Conservation (phyloP, 257 asterid species). For the Solanum piurae region DNA sequence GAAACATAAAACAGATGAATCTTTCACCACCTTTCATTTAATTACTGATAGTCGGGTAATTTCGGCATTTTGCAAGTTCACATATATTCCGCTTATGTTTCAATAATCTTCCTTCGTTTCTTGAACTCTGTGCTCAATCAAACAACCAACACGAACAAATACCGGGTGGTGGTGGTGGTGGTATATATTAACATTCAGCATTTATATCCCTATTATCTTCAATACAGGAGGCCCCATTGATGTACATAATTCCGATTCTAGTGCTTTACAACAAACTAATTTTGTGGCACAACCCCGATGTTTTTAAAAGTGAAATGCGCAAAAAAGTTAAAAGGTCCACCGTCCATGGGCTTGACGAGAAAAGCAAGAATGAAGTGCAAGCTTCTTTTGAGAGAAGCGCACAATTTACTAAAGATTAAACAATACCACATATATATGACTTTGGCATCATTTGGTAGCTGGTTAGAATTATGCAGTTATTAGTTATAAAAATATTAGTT, state of each 20-base stretch:
- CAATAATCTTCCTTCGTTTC: not conserved
- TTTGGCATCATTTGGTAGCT: not conserved
- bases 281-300: not conserved
- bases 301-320: not conserved
- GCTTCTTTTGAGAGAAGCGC: too few species aligned
- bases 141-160: not conserved
- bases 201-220: not conserved
- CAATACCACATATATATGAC: not conserved
- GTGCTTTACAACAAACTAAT: not conserved
- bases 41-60: not conserved
- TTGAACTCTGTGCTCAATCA: not conserved
- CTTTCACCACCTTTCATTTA: not conserved
- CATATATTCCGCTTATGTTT: not conserved
- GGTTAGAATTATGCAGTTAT: not conserved
- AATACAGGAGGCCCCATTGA: not conserved
- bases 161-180: not conserved
- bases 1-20: not conserved
- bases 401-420: not conserved
- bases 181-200: not conserved
- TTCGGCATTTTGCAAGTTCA: not conserved
- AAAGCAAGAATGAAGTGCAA: not conserved
- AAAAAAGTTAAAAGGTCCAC: not conserved
- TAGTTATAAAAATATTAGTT: too few species aligned
- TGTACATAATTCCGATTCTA: not conserved
- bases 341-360: not conserved